These are phyloP conservation scores for Jimgerdemannia lactiflua DNA, from an alignment of 192 early-diverging fungal genomes.

Conservation along the genomic window DNA sequence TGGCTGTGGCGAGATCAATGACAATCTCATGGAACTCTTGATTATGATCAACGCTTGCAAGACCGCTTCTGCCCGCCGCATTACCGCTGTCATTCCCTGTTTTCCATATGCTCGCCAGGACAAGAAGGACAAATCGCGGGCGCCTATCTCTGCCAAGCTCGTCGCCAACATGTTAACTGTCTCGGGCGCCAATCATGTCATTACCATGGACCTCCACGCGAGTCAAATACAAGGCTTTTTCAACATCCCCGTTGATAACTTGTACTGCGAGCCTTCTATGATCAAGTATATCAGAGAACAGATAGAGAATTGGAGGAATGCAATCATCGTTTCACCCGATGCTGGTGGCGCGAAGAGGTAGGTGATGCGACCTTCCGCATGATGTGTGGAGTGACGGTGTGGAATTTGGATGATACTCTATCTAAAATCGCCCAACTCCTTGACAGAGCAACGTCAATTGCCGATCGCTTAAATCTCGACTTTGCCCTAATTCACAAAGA, in stretches of 20 bases:
- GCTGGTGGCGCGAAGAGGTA: conserved; percentile 94
- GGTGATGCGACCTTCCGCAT: neutral
- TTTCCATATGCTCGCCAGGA: conserved; percentile 97
- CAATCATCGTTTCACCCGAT: conserved; percentile 91
- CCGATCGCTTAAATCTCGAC: conserved; percentile 88
- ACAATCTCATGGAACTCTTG: conserved; percentile 96
- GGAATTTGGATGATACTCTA: neutral
- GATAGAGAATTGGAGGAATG: conserved; percentile 64
- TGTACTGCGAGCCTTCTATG: conserved; percentile 89
- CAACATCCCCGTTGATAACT: conserved; percentile 90
- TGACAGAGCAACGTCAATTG: conserved; percentile 86
- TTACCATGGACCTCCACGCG: conserved; percentile 97
- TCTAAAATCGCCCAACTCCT: conserved; percentile 10
- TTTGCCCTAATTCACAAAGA: conserved; percentile 99
- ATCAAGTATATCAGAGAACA: conserved; percentile 82
- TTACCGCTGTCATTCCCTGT: conserved; percentile 96
- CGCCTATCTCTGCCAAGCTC: conserved; percentile 94
- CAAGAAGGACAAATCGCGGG: conserved; percentile 98
- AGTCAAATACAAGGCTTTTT: conserved; percentile 97
- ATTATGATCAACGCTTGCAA: conserved; percentile 98
- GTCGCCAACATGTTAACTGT: conserved; percentile 94
- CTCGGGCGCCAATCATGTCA: conserved; percentile 95
- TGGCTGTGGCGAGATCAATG: conserved; percentile 81
- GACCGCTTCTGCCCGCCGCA: conserved; percentile 85
- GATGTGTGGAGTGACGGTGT: neutral